Conservation (phyloP, 345 rosid genomes). For the Angophora floribunda region DNA sequence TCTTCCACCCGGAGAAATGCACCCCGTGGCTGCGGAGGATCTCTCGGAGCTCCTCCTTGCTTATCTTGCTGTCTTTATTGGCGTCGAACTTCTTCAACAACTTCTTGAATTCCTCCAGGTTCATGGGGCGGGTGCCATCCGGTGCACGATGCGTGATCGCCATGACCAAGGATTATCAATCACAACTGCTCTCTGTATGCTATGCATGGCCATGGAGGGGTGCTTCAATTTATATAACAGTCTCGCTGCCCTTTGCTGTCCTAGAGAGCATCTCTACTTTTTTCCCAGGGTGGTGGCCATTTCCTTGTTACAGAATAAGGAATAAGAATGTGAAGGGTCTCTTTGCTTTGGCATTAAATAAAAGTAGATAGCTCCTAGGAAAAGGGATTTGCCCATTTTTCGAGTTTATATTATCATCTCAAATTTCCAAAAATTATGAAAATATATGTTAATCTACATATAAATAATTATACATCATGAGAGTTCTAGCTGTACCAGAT, state of each 20-base stretch:
- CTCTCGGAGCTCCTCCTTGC: conserved; percentile 12
- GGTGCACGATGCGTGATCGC: background rate
- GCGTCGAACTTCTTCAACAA: conserved; percentile 9
- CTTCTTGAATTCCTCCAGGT: conserved; percentile 11
- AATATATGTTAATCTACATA: background rate
- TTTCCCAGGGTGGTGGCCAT: background rate
- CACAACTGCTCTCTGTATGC: background rate
- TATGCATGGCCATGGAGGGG: background rate
- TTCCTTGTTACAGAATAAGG: background rate
- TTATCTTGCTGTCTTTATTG: conserved; percentile 8
- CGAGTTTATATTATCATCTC: background rate
- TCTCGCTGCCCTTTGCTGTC: background rate
- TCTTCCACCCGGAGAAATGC: background rate
- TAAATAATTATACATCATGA: background rate
- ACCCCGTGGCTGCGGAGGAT: background rate
- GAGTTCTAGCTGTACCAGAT: background rate
- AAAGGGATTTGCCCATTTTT: background rate
- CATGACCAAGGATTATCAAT: background rate
- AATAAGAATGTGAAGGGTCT: background rate
- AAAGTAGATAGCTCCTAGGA: background rate
- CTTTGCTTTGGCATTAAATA: background rate
- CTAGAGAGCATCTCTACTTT: background rate
- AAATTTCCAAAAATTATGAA: background rate
- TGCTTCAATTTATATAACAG: background rate
- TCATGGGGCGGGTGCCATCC: background rate